phyloP scores from a whole-genome alignment of 2,329 filamentous ascomycete genomes.

The Grosmannia penicillata region DNA sequence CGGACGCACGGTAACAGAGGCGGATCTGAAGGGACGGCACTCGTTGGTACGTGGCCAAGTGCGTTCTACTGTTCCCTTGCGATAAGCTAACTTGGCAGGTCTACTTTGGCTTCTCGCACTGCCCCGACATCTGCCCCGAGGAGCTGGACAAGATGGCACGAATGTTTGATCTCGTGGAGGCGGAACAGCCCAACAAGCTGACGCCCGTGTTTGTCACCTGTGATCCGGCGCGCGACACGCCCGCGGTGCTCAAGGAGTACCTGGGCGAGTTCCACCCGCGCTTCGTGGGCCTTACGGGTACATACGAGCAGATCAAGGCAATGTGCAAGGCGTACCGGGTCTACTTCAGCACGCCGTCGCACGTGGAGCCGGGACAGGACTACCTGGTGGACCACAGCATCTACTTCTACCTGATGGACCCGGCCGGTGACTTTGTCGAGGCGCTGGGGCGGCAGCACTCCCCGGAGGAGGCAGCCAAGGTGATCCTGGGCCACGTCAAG shows the following conservation, averaged over 20 bases:
- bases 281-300: constrained; percentile 80
- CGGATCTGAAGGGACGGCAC: constrained; percentile 78
- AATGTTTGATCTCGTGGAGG: constrained; percentile 66
- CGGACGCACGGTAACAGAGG: constrained; percentile 60
- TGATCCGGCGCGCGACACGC: constrained; percentile 82
- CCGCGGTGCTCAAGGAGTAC: constrained; percentile 71
- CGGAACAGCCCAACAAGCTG: constrained; percentile 35
- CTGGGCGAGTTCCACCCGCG: constrained; percentile 78
- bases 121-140: constrained; percentile 96
- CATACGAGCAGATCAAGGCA: constrained; percentile 84
- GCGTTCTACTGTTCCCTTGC: background rate
- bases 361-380: constrained; percentile 85
- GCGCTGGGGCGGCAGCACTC: constrained; percentile 91
- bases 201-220: constrained; percentile 87
- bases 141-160: constrained; percentile 98
- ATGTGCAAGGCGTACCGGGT: constrained; percentile 94
- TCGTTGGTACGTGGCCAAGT: constrained; percentile 45
- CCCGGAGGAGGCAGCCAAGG: constrained; percentile 65
- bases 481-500: constrained; percentile 77
- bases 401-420: constrained; percentile 99
- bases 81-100: constrained; percentile 49
- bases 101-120: constrained; percentile 97
- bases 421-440: constrained; percentile 95
- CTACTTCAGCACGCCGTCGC: constrained; percentile 85
- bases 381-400: constrained; percentile 98